Base-by-base conservation (phyloP, 352 stramenopile genomes). In the Phytophthora pistaciae region DNA sequence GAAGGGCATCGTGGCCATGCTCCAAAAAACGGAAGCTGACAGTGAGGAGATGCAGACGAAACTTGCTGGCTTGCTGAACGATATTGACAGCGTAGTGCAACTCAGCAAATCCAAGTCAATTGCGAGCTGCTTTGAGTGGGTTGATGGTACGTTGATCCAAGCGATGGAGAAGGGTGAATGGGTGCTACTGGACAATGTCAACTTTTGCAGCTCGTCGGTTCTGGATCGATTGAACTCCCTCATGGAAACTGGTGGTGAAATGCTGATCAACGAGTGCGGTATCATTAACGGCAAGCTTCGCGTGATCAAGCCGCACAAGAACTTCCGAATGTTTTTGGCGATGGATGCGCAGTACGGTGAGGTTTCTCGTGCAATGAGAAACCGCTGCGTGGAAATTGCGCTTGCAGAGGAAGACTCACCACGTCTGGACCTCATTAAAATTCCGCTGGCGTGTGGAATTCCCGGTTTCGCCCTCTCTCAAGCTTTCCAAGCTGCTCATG, bases 161-260 rank as follows among this genome's bases (percentile, higher is more conserved):
- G 98, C 98, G 3, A 98, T 99, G 87, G 90, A 99, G 56, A 88
- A 95, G 33, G 98, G 98, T n/a, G 91, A 99, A 53, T 99, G 98
- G 98, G 80, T 99, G 7, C 76, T 99, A 48, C 82, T 99, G 14
- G 97, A 99, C 76, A 99, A 99, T 74, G 98, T 99, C 18, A 99
- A 99, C 79, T 98, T 99, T 62, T 99, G 98, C 82, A 97, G 96
- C 71, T 98, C 98, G 1, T 99, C 97, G 33, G 98, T 99, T 18
- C 85, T 99, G 23, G 98, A 99, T 90, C 92, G 98, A 38, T 87
- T 99, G 25, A 99, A 99, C 79, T 95, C 98, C 11, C 83, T 99
- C 0, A 96, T 99, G 78, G 98, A 99, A 84, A 98, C 94, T 50
- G 94, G 92, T 25, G 98, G 98, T 42, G 91, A 98, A 63, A 87